Conservation (phyloP, 2,329 filamentous ascomycete species). For the Dendrostoma leiphaemia region DNA sequence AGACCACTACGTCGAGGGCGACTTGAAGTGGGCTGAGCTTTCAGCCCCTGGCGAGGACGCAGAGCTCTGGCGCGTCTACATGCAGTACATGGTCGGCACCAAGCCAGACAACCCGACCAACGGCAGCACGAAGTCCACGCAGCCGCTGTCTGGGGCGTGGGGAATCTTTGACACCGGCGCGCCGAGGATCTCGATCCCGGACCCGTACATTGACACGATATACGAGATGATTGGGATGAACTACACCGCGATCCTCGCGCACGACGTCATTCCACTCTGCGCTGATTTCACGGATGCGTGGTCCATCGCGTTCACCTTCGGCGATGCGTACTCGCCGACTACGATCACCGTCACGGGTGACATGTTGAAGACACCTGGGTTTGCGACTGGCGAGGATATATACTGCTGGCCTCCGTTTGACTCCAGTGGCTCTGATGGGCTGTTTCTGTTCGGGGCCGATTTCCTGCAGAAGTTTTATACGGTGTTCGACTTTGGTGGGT, state of each 20-base stretch:
- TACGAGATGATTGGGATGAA: conserved; percentile 35
- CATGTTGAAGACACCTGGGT: conserved; percentile 30
- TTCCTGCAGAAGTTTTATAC: conserved; percentile 33
- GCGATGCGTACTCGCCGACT: conserved; percentile 11
- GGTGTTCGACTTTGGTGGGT: conserved; percentile 30
- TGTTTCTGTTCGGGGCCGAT: conserved; percentile 29
- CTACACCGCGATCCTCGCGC: conserved; percentile 28
- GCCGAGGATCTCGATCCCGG: conserved; percentile 26
- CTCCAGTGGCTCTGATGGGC: conserved; percentile 20
- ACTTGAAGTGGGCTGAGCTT: conserved; percentile 18
- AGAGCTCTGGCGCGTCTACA: conserved; percentile 31
- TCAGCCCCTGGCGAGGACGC: conserved; percentile 21
- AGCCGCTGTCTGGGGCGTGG: not conserved
- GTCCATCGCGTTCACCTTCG: conserved; percentile 28
- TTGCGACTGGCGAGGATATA: conserved; percentile 29
- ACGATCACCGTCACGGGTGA: conserved; percentile 30
- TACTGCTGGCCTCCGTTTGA: conserved; percentile 36
- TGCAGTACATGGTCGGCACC: conserved; percentile 21
- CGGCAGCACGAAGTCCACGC: not conserved
- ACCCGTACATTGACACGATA: conserved; percentile 23
- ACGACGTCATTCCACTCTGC: conserved; percentile 31
- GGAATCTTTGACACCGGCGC: conserved; percentile 34
- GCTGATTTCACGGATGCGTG: conserved; percentile 35
- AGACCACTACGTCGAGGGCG: conserved; percentile 27
- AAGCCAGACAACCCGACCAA: conserved; percentile 8